Evolutionary conservation across 352 stramenopile species (phyloP).

Genomic region (Sclerospora graminicola): DNA sequence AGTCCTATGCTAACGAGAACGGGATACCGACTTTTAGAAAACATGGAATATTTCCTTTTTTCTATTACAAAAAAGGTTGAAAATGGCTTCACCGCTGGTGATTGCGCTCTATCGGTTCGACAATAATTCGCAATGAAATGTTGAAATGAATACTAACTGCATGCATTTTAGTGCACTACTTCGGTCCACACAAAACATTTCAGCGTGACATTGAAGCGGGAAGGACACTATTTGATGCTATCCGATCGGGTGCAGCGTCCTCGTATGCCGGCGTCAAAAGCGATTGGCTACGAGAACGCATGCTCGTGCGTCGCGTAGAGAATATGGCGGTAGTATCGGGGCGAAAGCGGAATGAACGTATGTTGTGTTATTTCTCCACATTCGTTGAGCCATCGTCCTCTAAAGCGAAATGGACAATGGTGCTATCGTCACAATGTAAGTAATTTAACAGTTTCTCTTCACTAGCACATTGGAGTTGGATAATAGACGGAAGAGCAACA

Average conservation of each 20-base stretch:
- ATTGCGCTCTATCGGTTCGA: slow-evolving; percentile 22
- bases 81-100: no score
- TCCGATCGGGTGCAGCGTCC: slow-evolving; percentile 51
- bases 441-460: slow-evolving; percentile 57
- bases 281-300: slow-evolving; percentile 67
- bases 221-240: slow-evolving; percentile 42
- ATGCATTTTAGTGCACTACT: slow-evolving; percentile 31
- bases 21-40: no score
- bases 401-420: slow-evolving; percentile 63
- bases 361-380: slow-evolving; percentile 31
- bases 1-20: no score
- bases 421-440: slow-evolving; percentile 53
- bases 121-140: neutral
- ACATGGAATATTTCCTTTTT: no score
- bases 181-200: slow-evolving; percentile 40
- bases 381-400: slow-evolving; percentile 63
- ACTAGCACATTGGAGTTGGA: slow-evolving; percentile 57
- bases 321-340: slow-evolving; percentile 33
- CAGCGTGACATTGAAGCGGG: slow-evolving; percentile 36
- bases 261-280: slow-evolving; percentile 54
- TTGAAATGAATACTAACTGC: neutral
- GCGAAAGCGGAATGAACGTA: slow-evolving; percentile 11
- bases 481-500: slow-evolving; percentile 41
- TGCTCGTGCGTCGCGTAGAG: slow-evolving; percentile 39
- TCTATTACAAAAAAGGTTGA: no score